Conservation (phyloP, 257 asterid genomes). For the Catharanthus roseus region DNA sequence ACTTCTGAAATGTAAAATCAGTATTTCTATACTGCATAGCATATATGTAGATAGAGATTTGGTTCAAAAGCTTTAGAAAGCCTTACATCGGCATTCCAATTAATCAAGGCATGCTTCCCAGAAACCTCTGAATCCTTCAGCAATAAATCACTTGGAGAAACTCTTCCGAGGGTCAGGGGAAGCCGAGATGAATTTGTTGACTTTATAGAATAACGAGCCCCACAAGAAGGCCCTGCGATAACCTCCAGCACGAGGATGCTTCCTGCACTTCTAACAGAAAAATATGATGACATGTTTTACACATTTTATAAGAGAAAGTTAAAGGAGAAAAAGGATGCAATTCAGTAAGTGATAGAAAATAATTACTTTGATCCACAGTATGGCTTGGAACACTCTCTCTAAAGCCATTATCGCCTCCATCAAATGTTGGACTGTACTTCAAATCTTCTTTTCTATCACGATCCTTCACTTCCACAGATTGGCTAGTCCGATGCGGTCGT, state of each 20-base stretch:
- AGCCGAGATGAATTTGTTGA: slow-evolving; percentile 61
- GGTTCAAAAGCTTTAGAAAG: slow-evolving; percentile 7
- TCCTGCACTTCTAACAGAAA: slow-evolving; percentile 95
- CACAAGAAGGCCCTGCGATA: slow-evolving; percentile 80
- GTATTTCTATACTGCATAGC: slow-evolving; percentile 16
- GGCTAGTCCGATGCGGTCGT: slow-evolving; percentile 29
- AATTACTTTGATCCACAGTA: slow-evolving; percentile 62
- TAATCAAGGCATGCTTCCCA: slow-evolving; percentile 91
- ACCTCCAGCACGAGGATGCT: slow-evolving; percentile 83
- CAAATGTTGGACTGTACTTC: slow-evolving; percentile 21
- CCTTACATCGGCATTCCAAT: slow-evolving; percentile 80
- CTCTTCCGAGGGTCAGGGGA: slow-evolving; percentile 91
- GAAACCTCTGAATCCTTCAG: slow-evolving; percentile 90
- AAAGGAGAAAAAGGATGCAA: slow-evolving; percentile 17
- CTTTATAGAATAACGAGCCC: slow-evolving; percentile 54
- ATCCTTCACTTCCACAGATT: slow-evolving; percentile 25
- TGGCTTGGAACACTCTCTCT: slow-evolving; percentile 29
- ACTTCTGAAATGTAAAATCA: slow-evolving; percentile 47
- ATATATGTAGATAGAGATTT: slow-evolving; percentile 17
- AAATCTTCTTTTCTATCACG: slow-evolving; percentile 26
- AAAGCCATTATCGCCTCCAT: slow-evolving; percentile 18
- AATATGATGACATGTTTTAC: slow-evolving; percentile 62
- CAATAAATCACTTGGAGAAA: slow-evolving; percentile 65
- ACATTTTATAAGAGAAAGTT: slow-evolving; percentile 28
- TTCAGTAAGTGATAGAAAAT: slow-evolving; percentile 24